These are phyloP conservation scores for Fonsecaea monophora DNA, from an alignment of 2,329 filamentous ascomycete genomes.

Conservation along the genomic window DNA sequence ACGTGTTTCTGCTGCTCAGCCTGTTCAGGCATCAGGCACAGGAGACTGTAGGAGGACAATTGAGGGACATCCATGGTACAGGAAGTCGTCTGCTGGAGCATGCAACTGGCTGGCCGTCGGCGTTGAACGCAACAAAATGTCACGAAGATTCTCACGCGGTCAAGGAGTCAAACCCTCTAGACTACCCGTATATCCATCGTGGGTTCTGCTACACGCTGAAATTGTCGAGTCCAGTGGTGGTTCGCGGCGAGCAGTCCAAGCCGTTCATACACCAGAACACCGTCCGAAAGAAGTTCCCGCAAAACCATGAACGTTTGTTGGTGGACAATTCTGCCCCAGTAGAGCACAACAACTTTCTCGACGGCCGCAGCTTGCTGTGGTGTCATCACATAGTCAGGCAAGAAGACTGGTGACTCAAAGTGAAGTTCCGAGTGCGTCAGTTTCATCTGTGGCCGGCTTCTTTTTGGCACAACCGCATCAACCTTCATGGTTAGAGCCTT, in stretches of 20 bases:
- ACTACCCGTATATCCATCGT: not conserved
- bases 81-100: too few relatives aligned
- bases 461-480: not conserved
- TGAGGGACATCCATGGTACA: too few relatives aligned
- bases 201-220: not conserved
- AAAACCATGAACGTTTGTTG: conserved; percentile 10
- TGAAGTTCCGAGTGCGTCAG: not conserved
- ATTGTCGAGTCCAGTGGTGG: conserved; percentile 4
- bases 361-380: not conserved
- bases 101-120: too few relatives aligned
- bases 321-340: conserved; percentile 3
- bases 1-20: too few relatives aligned
- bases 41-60: too few relatives aligned
- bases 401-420: not conserved
- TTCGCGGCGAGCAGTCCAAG: conserved; percentile 4
- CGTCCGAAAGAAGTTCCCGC: not conserved
- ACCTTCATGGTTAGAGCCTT: conserved; percentile 5
- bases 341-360: conserved; percentile 10
- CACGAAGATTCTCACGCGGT: not conserved
- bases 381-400: conserved; percentile 6
- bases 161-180: not conserved
- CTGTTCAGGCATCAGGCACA: too few relatives aligned
- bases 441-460: conserved; percentile 4
- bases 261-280: not conserved
- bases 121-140: too few relatives aligned